Base-by-base conservation (phyloP, 164 flowering plant species). In the Vitis amurensis region DNA sequence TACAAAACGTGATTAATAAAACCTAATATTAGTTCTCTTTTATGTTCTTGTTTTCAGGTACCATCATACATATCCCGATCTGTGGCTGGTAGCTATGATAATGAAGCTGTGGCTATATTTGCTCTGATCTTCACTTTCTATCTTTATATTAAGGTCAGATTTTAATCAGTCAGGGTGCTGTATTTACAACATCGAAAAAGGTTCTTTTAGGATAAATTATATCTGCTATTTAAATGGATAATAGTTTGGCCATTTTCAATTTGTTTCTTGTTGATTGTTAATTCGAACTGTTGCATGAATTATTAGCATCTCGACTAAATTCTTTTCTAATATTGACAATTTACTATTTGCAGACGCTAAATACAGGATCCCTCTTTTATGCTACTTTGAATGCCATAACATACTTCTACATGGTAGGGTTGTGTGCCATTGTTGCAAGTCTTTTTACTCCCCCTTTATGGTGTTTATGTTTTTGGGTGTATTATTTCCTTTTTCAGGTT, bases 51-150 rank as follows among this genome's bases (percentile, higher is more conserved):
- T 79, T 73, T 83, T 61, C 82, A 96, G 99, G 99, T 96, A 69
- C 98, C 99, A 55, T 93, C 99, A 61, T 96, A 96, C 68, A 96
- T 96, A 76, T 96, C 99, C 70, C 84, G 98, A 64, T 93, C 99
- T 74, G 99, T 93, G 72, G 99, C 99, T 77, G 99, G 99, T 27
- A 96, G 99, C 82, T 96, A 96, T 81, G 99, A 93, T 81, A 96
- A 93, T 81, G 99, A 96, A 87, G 98, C 99, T 80, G 99, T 96
- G 47, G 99, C 99, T 69, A 96, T 96, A 68, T 96, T 96, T 85
- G 99, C 99, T 68, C 77, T 96, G 82, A 91, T 96, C 63, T 90
- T 96, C 83, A 93, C 99, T 19, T 96, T 96, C 72, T 96, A 88
- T 80, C 97, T 96, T 31, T 96, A 96, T 77, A 71, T 96, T 67